phyloP scores from a whole-genome alignment of 140 eudicot species.

The Senecio squalidus region DNA sequence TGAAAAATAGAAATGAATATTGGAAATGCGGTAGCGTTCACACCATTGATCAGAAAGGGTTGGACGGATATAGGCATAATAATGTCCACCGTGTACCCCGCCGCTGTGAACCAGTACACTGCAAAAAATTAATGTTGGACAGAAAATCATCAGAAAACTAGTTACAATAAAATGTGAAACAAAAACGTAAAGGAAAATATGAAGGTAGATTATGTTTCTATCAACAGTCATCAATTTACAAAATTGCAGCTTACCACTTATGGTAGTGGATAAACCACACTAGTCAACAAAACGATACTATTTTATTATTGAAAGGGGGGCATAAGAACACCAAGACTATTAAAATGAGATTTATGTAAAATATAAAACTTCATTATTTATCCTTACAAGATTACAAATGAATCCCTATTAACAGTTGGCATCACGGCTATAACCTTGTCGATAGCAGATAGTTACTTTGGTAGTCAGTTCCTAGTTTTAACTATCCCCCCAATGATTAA shows the following conservation, averaged over 20 bases:
- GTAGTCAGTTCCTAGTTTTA: no score
- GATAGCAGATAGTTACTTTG: no score
- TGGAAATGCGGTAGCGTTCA: background rate
- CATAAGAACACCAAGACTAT: no score
- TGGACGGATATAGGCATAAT: conserved; percentile 88
- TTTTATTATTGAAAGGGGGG: no score
- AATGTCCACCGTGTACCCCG: conserved; percentile 93
- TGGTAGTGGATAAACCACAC: background rate
- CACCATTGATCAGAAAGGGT: conserved; percentile 89
- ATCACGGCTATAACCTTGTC: no score
- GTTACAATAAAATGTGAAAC: no score
- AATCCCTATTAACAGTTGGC: no score
- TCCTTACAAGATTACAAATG: no score
- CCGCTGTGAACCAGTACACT: conserved; percentile 98
- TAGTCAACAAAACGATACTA: background rate
- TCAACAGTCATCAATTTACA: background rate
- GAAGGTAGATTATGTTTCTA: background rate
- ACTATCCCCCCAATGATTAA: no score
- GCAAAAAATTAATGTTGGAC: conserved; percentile 21
- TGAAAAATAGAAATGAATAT: background rate
- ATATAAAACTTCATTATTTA: no score
- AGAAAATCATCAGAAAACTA: conserved; percentile 9
- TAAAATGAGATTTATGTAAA: no score
- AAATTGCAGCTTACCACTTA: background rate
- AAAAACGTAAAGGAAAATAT: background rate